Evolutionary conservation across 371 early-diverging fungal species (phyloP).

Genomic region (Fennellomyces sp.): DNA sequence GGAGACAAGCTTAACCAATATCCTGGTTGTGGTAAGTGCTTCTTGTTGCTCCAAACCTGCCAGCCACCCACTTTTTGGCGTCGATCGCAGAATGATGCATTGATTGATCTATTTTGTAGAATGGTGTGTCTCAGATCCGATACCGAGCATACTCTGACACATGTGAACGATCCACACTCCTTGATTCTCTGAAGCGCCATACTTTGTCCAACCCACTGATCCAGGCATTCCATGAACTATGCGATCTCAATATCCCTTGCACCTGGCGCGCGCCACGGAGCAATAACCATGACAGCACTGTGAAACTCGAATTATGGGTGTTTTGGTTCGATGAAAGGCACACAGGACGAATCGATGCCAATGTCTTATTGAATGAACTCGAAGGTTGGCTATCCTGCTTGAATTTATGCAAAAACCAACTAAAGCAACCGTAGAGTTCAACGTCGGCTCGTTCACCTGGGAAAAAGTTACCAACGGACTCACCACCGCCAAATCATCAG

Average conservation of each 20-base stretch:
- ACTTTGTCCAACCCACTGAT: conserved; percentile 19
- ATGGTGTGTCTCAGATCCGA: conserved; percentile 51
- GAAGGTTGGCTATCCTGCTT: conserved; percentile 28
- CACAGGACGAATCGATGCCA: conserved; percentile 43
- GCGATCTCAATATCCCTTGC: conserved; percentile 31
- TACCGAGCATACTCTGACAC: conserved; percentile 45
- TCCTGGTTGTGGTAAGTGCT: conserved; percentile 44
- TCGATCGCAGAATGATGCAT: too few relatives aligned
- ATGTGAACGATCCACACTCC: conserved; percentile 25
- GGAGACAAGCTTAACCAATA: conserved; percentile 53
- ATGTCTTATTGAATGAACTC: conserved; percentile 25
- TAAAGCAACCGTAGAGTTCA: conserved; percentile 25
- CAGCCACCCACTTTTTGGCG: too few relatives aligned
- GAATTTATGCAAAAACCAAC: neutral
- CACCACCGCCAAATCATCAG: conserved; percentile 19
- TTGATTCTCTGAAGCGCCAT: conserved; percentile 19
- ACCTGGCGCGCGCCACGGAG: conserved; percentile 27
- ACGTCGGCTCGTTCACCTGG: conserved; percentile 50
- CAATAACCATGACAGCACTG: conserved; percentile 4
- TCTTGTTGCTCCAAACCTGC: neutral
- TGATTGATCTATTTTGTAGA: conserved; percentile 24
- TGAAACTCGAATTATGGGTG: conserved; percentile 44
- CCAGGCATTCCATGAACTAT: conserved; percentile 31
- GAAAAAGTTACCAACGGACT: conserved; percentile 40
- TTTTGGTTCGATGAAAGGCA: conserved; percentile 57